Base-by-base conservation (phyloP, 306 rosid species). In the Lithocarpus polystachyus region DNA sequence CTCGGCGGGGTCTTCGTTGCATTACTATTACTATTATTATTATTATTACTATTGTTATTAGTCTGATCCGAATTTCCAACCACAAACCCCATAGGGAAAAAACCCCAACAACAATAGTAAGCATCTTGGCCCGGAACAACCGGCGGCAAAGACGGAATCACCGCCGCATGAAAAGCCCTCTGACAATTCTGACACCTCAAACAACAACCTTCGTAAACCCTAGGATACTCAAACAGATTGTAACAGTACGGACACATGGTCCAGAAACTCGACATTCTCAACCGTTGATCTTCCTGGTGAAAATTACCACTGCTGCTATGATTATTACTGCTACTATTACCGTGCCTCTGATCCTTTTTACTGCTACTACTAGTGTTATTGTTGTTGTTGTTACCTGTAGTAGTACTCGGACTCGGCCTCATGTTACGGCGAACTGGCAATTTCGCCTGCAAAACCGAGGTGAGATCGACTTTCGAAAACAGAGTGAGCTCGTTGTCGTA, bases 241-340 rank as follows among this genome's bases (percentile, higher is more conserved):
- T 84, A 95, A 69, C 99, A 95, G 85, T 95, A 95, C 0, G 99
- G 98, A 22, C 99, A 96, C n/a, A 92, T 89, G 19, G 98, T 96
- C 99, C 99, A 96, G 85, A 96, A 95, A 28, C 79, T 90, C 68
- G 64, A 71, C 54, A 87, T 43, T 26, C 89, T 87, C 70, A 74
- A 45, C 74, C 92, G 83, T 15, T 70, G 61, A 5, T 68, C 78
- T 14, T 85, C 87, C 33, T 77, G 83, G 0, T 57, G 17, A 13
- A 48, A 48, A 48, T 48, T 48, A 40, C 45, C 45, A 40, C 45
- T 8, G 8, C 45, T 77, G 56, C 79, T 77, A 10, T 70, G 7
- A 0, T 79, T 43, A 54, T 13, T 77, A 54, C 13, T 37, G 17
- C 23, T 20, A 13, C 71, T 60, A 20, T 61, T 68, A 51, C 43